phyloP scores from a whole-genome alignment of 2,329 filamentous ascomycete species.

The Dactylellina cionopaga region DNA sequence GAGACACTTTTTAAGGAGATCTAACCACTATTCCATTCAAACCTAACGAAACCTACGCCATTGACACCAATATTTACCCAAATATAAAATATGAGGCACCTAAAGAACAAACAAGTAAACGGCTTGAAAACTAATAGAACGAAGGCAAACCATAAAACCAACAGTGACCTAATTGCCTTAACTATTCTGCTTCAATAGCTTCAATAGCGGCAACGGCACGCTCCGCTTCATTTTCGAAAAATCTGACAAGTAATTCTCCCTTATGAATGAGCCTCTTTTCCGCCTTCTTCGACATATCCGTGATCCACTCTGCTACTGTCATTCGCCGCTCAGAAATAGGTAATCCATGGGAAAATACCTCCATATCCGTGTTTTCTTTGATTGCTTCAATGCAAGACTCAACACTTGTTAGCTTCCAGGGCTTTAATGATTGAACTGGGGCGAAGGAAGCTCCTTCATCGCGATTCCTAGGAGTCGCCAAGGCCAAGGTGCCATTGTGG shows the following conservation, averaged over 20 bases:
- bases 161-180: no score
- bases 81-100: background rate
- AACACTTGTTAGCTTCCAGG: constrained; percentile 34
- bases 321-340: constrained; percentile 83
- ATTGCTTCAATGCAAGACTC: constrained; percentile 29
- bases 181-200: constrained; percentile 67
- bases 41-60: background rate
- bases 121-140: background rate
- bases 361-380: constrained; percentile 65
- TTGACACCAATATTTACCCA: background rate
- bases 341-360: constrained; percentile 69
- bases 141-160: no score
- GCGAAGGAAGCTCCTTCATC: constrained; percentile 22
- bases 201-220: constrained; percentile 81
- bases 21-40: background rate
- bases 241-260: constrained; percentile 82
- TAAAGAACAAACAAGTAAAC: constrained; percentile 1
- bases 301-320: constrained; percentile 94
- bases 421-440: constrained; percentile 37
- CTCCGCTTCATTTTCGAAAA: constrained; percentile 84
- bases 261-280: constrained; percentile 81
- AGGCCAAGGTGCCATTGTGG: constrained; percentile 24
- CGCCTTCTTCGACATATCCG: constrained; percentile 79
- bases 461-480: constrained; percentile 29
- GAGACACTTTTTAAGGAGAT: background rate